Base-by-base conservation (phyloP, 768 basidiomycete species). In the Amanita fuliginea region DNA sequence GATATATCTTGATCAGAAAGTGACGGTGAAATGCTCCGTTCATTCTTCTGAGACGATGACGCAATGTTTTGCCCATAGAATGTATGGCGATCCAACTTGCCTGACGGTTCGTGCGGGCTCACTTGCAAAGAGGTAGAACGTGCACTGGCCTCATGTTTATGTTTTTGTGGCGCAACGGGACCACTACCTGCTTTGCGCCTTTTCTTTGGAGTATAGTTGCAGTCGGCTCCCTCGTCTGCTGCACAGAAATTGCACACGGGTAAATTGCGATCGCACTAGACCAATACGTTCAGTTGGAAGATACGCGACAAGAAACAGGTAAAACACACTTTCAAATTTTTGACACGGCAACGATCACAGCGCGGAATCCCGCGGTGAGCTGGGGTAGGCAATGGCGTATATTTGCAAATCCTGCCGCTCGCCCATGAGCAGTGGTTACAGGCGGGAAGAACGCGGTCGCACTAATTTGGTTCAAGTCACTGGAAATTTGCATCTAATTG, bases 151-250 rank as follows among this genome's bases (percentile, higher is more conserved):
- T 51, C 58, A 48, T 55, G 55, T 6, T 54, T 51, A 54, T 56
- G 56, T 9, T 54, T 51, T 26, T 54, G 51, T 22, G 53, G 52
- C 10, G 41, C 49, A 21, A 26, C 21, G 7, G 59, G 57, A 11
- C 55, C 53, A 21, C 66, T 60, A 14, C 71, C 72, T 35, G 73
- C 71, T 57, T 74, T 83, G 55, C 74, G 74, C 49, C 80, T 67
- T 55, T 81, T 83, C 65, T 85, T 84, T 7, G 83, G 82, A 32
- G 82, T 83, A 57, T 86, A 84, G 56, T 82, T 81, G 62, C 82
- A 84, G 42, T 77, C 75, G 13, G 64, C 62, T 34, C 71, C 72
- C 43, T 73, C 68, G 51, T 71, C 67, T 42, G 76, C 76, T 34
- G 68, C 67, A 50, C 83, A 86, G 52, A 83, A 77, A 56, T 83